Conservation (phyloP, 768 basidiomycete species). For the Trametes maxima region DNA sequence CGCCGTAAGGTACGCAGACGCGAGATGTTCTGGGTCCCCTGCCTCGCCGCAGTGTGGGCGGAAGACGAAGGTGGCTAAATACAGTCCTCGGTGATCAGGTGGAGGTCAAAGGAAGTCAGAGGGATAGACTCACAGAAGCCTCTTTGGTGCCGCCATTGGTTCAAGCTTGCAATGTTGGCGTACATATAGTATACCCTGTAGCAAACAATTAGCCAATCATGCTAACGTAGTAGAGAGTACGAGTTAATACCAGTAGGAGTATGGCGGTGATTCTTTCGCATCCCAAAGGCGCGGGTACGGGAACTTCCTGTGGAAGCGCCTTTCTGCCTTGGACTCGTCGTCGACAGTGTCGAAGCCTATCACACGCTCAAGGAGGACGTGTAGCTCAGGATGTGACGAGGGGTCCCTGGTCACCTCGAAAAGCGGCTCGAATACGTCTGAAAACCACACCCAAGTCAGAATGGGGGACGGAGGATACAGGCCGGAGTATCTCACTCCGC, state of each 20-base stretch:
- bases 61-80: conserved; percentile 89
- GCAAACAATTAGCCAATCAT: neutral
- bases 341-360: conserved; percentile 99
- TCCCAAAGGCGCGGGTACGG: conserved; percentile 92
- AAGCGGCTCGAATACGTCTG: conserved; percentile 90
- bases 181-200: conserved; percentile 95
- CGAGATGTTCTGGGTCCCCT: conserved; percentile 96
- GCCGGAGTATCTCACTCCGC: conserved; percentile 58
- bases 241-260: conserved; percentile 79
- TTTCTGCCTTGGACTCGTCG: conserved; percentile 93
- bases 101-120: neutral
- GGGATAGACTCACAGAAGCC: conserved; percentile 86
- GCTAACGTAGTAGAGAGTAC: neutral
- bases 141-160: conserved; percentile 84
- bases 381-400: conserved; percentile 86
- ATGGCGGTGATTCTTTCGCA: conserved; percentile 87
- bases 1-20: conserved; percentile 93
- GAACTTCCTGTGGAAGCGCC: conserved; percentile 91
- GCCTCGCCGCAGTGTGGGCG: conserved; percentile 98
- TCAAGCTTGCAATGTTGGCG: conserved; percentile 93
- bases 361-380: conserved; percentile 93
- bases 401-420: conserved; percentile 98
- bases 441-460: neutral
- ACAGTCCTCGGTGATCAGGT: no score
- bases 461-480: neutral